Base-by-base conservation (phyloP, 306 rosid genomes). In the Astragalus glycyphyllos region DNA sequence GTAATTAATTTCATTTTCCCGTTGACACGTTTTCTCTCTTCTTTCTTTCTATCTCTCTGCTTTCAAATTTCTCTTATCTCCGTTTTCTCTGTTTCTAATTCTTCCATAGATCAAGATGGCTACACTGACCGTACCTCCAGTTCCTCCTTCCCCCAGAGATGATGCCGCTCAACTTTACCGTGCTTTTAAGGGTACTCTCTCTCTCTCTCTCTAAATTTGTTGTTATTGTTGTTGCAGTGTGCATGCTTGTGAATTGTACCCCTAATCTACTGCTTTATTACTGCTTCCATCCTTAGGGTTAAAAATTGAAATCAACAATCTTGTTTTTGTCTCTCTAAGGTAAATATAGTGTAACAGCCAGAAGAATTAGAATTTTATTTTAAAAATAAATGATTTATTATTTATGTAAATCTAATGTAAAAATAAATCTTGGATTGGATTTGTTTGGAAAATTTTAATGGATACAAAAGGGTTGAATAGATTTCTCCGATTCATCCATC, bases 81-180 rank as follows among this genome's bases (percentile, higher is more conserved):
- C 35, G 10, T 68, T 50, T 49, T 38, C 46, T 40, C 5, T 50
- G 63, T 26, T 50, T 67, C 7, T 15, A 16, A 26, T 26, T 26
- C 31, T 3, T 20, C 23, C 1, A 23, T 5, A 20, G 41, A 20
- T 1, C 23, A 20, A 20, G 2, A 79, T 82, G 85, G 60, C 82
- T 56, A 84, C 93, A 49, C 26, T 92, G 11, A 72, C 11, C 23
- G 12, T 90, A 4, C 89, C 97, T 1, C 96, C 93, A 2, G 58
- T 69, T 78, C 88, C 82, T 57, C 81, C 86, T 44, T 73, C 88
- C 13, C 91, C 92, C 3, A 89, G 89, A 17, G 96, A 92, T 53
- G 96, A 88, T 64, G 97, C 91, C 58, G 31, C 48, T 10, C 83
- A 84, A 6, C 96, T 90, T 17, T 74, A 90, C 84, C 92, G 88